phyloP scores from a whole-genome alignment of 805 yeast species.

The Candida peoriensis region DNA sequence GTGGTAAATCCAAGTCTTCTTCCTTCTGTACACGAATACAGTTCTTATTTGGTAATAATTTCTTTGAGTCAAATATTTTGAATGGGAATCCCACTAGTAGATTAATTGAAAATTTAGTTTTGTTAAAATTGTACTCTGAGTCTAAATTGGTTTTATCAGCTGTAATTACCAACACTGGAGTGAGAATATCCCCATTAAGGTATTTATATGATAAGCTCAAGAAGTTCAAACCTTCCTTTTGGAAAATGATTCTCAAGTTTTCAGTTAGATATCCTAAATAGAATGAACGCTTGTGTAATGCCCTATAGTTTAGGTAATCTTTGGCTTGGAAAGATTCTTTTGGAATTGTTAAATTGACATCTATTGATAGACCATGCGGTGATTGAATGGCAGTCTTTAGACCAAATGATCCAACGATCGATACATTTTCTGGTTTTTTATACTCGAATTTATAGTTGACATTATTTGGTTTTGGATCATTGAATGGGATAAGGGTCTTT shows the following conservation, averaged over 20 bases:
- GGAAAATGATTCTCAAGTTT: conserved; percentile 47
- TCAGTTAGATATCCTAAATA: conserved; percentile 78
- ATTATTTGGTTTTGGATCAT: conserved; percentile 80
- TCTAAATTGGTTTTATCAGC: conserved; percentile 44
- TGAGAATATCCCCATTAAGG: conserved; percentile 68
- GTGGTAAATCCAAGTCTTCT: conserved; percentile 40
- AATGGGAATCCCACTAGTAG: conserved; percentile 69
- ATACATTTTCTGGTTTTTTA: conserved; percentile 64
- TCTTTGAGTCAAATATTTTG: conserved; percentile 66
- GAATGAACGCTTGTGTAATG: conserved; percentile 83
- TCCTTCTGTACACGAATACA: conserved; percentile 61
- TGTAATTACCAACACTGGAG: conserved; percentile 67
- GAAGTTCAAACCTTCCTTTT: conserved; percentile 46
- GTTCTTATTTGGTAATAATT: conserved; percentile 74
- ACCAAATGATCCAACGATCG: conserved; percentile 86
- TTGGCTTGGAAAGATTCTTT: conserved; percentile 67
- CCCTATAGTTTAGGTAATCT: conserved; percentile 87
- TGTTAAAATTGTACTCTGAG: conserved; percentile 51
- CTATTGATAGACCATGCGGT: conserved; percentile 63
- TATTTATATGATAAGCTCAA: conserved; percentile 56
- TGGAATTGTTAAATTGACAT: conserved; percentile 83
- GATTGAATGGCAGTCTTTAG: conserved; percentile 72
- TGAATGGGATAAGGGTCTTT: conserved; percentile 70
- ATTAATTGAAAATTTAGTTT: conserved; percentile 68
- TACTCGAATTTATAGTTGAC: conserved; percentile 70